Base-by-base conservation (phyloP, 306 rosid species). In the Prunus fruticosa region DNA sequence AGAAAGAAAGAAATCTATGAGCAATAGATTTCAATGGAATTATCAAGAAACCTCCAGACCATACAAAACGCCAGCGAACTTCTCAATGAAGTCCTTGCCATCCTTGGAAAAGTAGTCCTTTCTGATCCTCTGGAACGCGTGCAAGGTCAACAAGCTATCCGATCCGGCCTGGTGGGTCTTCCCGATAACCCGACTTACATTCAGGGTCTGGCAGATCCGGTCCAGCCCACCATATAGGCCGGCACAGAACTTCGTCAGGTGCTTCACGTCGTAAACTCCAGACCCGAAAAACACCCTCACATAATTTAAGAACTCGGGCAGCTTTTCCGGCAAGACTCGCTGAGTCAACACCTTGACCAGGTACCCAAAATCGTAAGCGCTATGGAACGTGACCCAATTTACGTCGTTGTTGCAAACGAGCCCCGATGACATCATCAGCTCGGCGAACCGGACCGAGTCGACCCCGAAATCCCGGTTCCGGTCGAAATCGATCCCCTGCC, bases 131-230 rank as follows among this genome's bases (percentile, higher is more conserved):
- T 32, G 81, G 62, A 86, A 91, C 2, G 82, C 81, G 16, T 82
- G 92, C 18, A 86, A 72, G 16, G 94, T 91, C 13, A 91, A 79
- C 83, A 91, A 71, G 72, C 94, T 89, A 81, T 91, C 97, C 0
- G 97, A 91, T 49, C 94, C 94, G 4, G 97, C 92, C 77, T 87
- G 92, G 38, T 91, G 92, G 77, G 89, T 78, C 57, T 84, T 84
- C 34, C 94, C 95, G 8, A 28, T 57, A 7, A 64, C 74, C 28
- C 97, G 83, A 3, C 54, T 76, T 69, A 91, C 83, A 27, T 77
- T 77, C 30, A 91, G 73, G 0, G 69, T 67, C 68, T 68, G 25
- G 73, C 85, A 83, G 32, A 88, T 79, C 52, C 88, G 72, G 61
- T 91, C 86, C 76, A 91, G 56, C 16, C 97, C 97, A 8, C 97